Base-by-base conservation (phyloP, 1,284 basidiomycete genomes). In the Irpex sp. region DNA sequence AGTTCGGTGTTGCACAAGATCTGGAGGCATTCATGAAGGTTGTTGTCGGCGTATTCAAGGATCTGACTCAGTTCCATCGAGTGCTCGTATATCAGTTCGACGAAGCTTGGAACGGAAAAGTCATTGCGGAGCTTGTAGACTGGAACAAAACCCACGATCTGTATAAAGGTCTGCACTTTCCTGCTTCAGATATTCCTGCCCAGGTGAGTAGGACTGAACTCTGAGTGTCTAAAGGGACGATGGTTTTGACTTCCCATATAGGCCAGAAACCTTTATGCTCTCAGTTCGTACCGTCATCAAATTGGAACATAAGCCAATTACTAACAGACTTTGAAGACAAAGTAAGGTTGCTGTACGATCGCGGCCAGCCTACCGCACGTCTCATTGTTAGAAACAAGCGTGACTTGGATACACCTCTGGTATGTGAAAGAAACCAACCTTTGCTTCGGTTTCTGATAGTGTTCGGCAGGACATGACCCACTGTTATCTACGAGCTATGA, bases 1-100 rank as follows among this genome's bases (percentile, higher is more conserved):
- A 95, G 74, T 82, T 95, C 4, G 86, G 86, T 0, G 81, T 82
- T 3, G 88, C 92, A 1, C 78, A 82, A 0, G 89, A 93, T 67
- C 74, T 95, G 59, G 85, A 90, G 6, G 78, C 78, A 15, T 93
- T 94, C 72, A 76, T 95, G 71, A 90, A 93, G 69, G 83, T 94
- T 58, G 84, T 87, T 0, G 92, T 92, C 5, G 92, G 93, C 3
- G 82, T 95, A 21, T 83, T 95, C 65, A 91, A 93, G 73, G 92
- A 95, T 70, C 72, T 95, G 63, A 90, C 90, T 5, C 89, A 90
- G 71, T 94, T 94, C 71, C 91, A 94, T 72, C 84, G 93, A 7
- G 91, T 94, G n/a, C 79, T 96, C 74, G 81, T 94, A n/a, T 95
- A 95, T 72, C 92, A 94, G 75, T 91, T 91, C 69, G 89, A 91